Base-by-base conservation (phyloP, 176 grass and related monocot genomes). In the Oryza officinalis region DNA sequence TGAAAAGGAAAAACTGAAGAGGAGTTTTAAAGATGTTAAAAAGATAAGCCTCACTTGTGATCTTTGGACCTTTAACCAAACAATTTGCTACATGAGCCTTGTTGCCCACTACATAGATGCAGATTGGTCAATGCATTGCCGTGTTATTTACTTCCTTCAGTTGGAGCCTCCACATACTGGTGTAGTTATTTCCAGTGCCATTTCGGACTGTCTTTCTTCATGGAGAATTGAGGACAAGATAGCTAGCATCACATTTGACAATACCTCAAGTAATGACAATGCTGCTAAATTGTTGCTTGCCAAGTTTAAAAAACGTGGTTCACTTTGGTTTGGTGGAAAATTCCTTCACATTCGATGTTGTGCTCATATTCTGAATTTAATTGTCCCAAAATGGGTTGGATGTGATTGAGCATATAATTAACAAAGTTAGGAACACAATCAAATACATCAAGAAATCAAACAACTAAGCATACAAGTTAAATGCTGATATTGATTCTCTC, bases 391-490 rank as follows among this genome's bases (percentile, higher is more conserved):
- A 30, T 30, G 28, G 28, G 2, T 30, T 30, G 28, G 28, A 30
- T 30, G 28, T 30, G 28, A 30, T 30, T 30, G 1, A 30, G 28
- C 28, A 30, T 30, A 75, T 59, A 12, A 37, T 59, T 76, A 47
- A 76, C 10, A 76, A 76, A 14, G 50, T 60, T 23, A 60, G 74
- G 5, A 27, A 59, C 3, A 60, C 27, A 22, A 60, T 72, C 17
- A 76, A 76, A 1, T 76, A 76, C 3, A 60, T 76, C 4, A 76
- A 76, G 18, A 76, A 76, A 60, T 59, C 50, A 13, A 76, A 76
- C 17, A 76, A 2, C 37, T 10, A 27, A 0, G 31, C 4, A 0
- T 57, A 75, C 33, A 75, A 59, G 28, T 75, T 75, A 12, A 22
- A 57, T 30, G 14, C 7, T 31, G 25, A 52, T 50, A 17, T 74